Evolutionary conservation across 768 basidiomycete species (phyloP), one percentile per base, ranked within the genome.

Genomic region (Leccinum disarticulatum): DNA sequence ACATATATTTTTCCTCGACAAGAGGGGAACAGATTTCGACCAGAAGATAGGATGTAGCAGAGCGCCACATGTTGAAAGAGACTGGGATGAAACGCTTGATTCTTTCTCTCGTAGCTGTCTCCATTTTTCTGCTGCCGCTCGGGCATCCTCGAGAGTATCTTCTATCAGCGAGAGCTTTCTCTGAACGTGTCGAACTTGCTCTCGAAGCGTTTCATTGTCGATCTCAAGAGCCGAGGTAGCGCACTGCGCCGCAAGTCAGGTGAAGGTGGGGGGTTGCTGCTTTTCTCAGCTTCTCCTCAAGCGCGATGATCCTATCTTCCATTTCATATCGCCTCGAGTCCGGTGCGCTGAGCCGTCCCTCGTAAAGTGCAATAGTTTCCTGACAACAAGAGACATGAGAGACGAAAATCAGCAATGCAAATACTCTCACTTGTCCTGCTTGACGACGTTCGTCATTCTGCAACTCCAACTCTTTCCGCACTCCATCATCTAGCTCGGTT

Each of bases 281-380:
- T 25, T 71, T 71, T 60, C 73, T 69, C 8, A 76, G 71, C 61
- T 81, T 79, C 30, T 81, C 81, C 67, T 93, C 87, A 8, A 93
- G 76, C 0, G 76, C 68, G 11, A 81, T 75, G 53, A 90, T 77
- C 35, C 78, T 80, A 51, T 85, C 81, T 66, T 95, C 91, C 60
- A 90, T 78, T 65, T 95, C 93, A 66, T 92, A 91, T 49, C 88
- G 83, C 62, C 83, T 81, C 14, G 78, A 77, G 66, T 95, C 90
- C 22, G 85, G 81, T 2, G 79, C 80, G 58, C 84, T 88, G 6
- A 96, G 78, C 38, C 88, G 85, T 69, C 95, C 93, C 76, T 99
- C 96, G 69, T 98, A 98, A 11, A 97, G 80, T 19, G 92, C 91
- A 60, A 97, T 97, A 0, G 95, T 93, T 85, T 94, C 93, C 91